phyloP scores from a whole-genome alignment of 768 basidiomycete species.

The Mrakia gelida region DNA sequence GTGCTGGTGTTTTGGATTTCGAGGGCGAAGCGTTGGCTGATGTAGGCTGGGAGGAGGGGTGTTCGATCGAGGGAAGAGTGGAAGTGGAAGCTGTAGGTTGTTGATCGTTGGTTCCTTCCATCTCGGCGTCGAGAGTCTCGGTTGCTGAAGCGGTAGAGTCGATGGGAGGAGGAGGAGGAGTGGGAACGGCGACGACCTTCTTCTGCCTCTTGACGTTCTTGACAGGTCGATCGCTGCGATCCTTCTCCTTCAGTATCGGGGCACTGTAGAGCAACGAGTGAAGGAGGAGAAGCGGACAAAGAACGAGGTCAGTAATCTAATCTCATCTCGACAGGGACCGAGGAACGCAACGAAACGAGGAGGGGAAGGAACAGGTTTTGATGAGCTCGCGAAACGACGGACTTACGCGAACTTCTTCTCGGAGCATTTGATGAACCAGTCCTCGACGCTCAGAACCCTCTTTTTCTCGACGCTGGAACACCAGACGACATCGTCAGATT shows the following conservation, averaged over 20 bases:
- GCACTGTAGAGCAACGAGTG: constrained; percentile 19
- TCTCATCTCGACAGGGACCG: not conserved
- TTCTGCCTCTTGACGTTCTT: constrained; percentile 7
- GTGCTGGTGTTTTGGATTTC: not conserved
- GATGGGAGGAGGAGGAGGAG: not conserved
- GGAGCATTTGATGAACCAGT: constrained; percentile 43
- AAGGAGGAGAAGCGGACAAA: not conserved
- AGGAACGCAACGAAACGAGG: too few relatives aligned
- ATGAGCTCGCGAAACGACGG: not conserved
- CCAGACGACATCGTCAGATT: not conserved
- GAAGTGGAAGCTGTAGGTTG: not conserved
- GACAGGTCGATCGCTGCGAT: constrained; percentile 23
- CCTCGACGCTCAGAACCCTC: constrained; percentile 40
- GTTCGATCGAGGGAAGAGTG: not conserved
- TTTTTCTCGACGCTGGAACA: constrained; percentile 35
- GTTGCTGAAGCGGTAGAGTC: not conserved
- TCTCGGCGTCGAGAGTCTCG: constrained; percentile 4
- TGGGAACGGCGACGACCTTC: not conserved
- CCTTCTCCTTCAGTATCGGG: constrained; percentile 17
- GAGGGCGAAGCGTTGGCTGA: not conserved
- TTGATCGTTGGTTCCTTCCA: not conserved
- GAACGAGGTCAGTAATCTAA: not conserved
- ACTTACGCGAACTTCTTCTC: constrained; percentile 22
- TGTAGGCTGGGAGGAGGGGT: not conserved
- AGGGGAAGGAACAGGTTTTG: not conserved